Conservation (phyloP, 768 basidiomycete genomes). For the Leucosporidium yakuticum region DNA sequence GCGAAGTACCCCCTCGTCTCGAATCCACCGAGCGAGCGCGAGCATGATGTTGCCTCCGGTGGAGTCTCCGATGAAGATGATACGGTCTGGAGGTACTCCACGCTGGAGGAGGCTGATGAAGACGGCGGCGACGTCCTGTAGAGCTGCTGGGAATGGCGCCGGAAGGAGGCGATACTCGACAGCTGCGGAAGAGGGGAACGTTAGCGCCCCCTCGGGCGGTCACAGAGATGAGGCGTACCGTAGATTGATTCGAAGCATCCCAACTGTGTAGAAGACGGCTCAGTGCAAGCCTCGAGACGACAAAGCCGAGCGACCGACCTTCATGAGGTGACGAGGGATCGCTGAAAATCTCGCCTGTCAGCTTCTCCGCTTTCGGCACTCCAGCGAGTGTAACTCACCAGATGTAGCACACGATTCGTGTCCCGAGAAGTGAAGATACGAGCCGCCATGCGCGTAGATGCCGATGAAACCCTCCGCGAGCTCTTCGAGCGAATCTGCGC, state of each 20-base stretch:
- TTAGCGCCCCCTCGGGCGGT: background rate
- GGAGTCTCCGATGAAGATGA: conserved; percentile 67
- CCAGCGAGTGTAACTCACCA: background rate
- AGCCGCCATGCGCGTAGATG: conserved; percentile 44
- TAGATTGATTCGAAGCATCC: conserved; percentile 27
- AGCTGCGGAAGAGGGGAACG: conserved; percentile 44
- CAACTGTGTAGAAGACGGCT: background rate
- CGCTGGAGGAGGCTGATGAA: conserved; percentile 62
- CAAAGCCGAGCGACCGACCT: conserved; percentile 16
- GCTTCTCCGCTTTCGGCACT: conserved; percentile 20
- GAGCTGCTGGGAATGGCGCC: conserved; percentile 63
- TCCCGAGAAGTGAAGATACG: background rate
- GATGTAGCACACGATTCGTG: background rate
- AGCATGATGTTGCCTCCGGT: conserved; percentile 67
- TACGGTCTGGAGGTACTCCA: conserved; percentile 54
- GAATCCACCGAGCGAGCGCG: conserved; percentile 41
- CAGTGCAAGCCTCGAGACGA: too few species aligned
- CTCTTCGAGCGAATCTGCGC: background rate
- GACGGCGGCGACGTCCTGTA: conserved; percentile 67
- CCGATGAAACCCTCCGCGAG: conserved; percentile 37
- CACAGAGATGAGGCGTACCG: background rate
- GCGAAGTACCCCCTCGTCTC: conserved; percentile 15
- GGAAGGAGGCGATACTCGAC: conserved; percentile 63
- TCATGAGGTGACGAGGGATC: conserved; percentile 32
- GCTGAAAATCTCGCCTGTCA: conserved; percentile 9